Conservation (phyloP, 352 stramenopile genomes). For the Globisporangium splendens region DNA sequence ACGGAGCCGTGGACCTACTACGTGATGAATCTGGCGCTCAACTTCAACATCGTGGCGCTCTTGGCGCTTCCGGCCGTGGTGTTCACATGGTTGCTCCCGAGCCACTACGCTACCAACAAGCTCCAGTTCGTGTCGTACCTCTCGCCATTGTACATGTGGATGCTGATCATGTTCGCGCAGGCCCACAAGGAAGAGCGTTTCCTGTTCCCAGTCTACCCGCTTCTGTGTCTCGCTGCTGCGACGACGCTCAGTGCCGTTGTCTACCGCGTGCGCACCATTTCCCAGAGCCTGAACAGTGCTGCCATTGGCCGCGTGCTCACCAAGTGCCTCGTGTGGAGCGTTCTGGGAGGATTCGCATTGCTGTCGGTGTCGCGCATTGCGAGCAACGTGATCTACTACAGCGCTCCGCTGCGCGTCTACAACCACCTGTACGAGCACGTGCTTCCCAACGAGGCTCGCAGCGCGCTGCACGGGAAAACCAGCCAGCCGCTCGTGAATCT, state of each 20-base stretch:
- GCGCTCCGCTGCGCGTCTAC: constrained; percentile 66
- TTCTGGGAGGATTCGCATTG: constrained; percentile 43
- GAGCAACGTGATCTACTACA: constrained; percentile 74
- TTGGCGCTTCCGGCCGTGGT: constrained; percentile 53
- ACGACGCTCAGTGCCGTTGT: constrained; percentile 59
- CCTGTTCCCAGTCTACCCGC: constrained; percentile 94
- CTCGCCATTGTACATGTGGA: constrained; percentile 86
- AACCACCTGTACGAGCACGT: constrained; percentile 58
- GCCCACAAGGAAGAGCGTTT: constrained; percentile 99
- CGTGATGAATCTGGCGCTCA: constrained; percentile 94
- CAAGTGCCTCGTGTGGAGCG: constrained; percentile 34
- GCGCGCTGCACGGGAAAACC: constrained; percentile 14
- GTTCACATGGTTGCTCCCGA: constrained; percentile 32
- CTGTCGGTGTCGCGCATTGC: constrained; percentile 55
- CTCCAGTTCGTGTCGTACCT: constrained; percentile 41
- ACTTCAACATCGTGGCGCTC: constrained; percentile 90
- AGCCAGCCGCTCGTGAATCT: constrained; percentile 39
- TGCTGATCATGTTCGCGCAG: constrained; percentile 91
- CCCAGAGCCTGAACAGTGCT: constrained; percentile 15
- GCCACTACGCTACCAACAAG: constrained; percentile 26
- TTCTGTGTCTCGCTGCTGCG: constrained; percentile 82
- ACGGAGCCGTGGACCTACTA: constrained; percentile 95
- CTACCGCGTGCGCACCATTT: constrained; percentile 27
- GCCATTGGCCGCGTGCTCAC: constrained; percentile 20
- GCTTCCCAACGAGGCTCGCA: constrained; percentile 34